A percentile compares a stretch with the other conserved stretches of the same genome.
Evolutionary conservation across 2,329 filamentous ascomycete genomes (phyloP).

Genomic region (Colletotrichum simmondsii): DNA sequence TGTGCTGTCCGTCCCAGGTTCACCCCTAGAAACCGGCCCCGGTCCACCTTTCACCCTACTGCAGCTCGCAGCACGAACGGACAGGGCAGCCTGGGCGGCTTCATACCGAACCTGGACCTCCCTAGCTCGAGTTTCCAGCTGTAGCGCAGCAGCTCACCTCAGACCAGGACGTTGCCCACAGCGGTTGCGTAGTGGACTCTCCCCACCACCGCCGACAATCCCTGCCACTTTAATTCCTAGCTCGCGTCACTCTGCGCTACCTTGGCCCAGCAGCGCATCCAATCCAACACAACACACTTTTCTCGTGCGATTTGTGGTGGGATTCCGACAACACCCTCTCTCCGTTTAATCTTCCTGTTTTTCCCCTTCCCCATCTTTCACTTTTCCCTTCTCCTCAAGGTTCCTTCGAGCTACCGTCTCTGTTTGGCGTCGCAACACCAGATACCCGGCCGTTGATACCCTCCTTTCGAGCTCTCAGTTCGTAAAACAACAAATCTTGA

Average conservation of each 20-base stretch:
- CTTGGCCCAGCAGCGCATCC: conserved; percentile 18
- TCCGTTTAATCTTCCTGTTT: background rate
- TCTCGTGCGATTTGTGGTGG: conserved; percentile 26
- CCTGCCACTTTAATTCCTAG: conserved; percentile 28
- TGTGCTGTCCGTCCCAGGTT: conserved; percentile 24
- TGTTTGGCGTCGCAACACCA: background rate
- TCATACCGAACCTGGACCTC: background rate
- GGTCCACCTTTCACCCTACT: conserved; percentile 9
- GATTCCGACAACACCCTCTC: conserved; percentile 28
- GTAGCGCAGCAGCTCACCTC: background rate
- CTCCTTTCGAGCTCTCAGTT: background rate
- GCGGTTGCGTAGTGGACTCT: conserved; percentile 21
- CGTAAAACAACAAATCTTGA: background rate
- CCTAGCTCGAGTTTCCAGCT: background rate
- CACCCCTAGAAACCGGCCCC: conserved; percentile 17
- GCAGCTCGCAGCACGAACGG: conserved; percentile 1
- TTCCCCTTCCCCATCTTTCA: background rate
- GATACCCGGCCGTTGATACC: conserved; percentile 21
- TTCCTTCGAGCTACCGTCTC: background rate
- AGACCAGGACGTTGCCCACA: conserved; percentile 1
- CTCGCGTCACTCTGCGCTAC: conserved; percentile 27
- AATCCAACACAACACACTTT: conserved; percentile 28
- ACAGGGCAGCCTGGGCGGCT: background rate
- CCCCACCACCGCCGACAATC: conserved; percentile 15
- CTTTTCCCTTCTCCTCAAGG: background rate